Percentiles rank a stretch among this genome's conserved stretches.
phyloP scores from a whole-genome alignment of 495 filamentous ascomycete species.

The Pseudevernia furfuracea region DNA sequence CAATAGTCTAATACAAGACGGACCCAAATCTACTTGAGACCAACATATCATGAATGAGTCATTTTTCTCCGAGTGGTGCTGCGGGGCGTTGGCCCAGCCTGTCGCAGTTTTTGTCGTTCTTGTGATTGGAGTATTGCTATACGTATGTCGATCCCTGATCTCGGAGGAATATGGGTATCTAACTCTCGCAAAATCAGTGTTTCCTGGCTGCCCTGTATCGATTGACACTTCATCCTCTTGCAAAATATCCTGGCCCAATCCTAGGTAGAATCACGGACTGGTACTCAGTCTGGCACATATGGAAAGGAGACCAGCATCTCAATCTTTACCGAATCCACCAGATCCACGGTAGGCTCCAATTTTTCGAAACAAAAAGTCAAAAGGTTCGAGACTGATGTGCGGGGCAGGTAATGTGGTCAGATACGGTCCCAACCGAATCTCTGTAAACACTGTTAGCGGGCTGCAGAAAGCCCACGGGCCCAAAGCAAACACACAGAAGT shows the following conservation, averaged over 20 bases:
- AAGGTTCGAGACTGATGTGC: neutral
- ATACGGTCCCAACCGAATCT: slow-evolving; percentile 27
- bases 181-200: too few relatives aligned
- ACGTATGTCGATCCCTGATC: too few relatives aligned
- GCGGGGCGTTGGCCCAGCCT: too few relatives aligned
- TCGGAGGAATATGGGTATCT: too few relatives aligned
- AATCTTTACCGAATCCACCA: slow-evolving; percentile 48
- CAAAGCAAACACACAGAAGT: slow-evolving; percentile 29
- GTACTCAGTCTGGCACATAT: slow-evolving; percentile 51
- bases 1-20: too few relatives aligned
- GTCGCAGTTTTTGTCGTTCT: too few relatives aligned
- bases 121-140: too few relatives aligned
- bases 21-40: too few relatives aligned
- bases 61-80: too few relatives aligned
- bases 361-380: too few relatives aligned
- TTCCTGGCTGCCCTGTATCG: neutral
- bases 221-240: slow-evolving; percentile 30
- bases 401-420: slow-evolving; percentile 28
- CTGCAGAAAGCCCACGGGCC: slow-evolving; percentile 28
- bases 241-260: slow-evolving; percentile 31
- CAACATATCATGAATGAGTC: too few relatives aligned
- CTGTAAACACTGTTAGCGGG: slow-evolving; percentile 28
- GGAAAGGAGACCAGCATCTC: slow-evolving; percentile 51
- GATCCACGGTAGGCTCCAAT: slow-evolving; percentile 51
- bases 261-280: slow-evolving; percentile 38